A percentile compares a stretch with the other conserved stretches of the same genome.
These are phyloP conservation scores for Ilyonectria destructans DNA, from an alignment of 2,329 filamentous ascomycete species.

Conservation along the genomic window DNA sequence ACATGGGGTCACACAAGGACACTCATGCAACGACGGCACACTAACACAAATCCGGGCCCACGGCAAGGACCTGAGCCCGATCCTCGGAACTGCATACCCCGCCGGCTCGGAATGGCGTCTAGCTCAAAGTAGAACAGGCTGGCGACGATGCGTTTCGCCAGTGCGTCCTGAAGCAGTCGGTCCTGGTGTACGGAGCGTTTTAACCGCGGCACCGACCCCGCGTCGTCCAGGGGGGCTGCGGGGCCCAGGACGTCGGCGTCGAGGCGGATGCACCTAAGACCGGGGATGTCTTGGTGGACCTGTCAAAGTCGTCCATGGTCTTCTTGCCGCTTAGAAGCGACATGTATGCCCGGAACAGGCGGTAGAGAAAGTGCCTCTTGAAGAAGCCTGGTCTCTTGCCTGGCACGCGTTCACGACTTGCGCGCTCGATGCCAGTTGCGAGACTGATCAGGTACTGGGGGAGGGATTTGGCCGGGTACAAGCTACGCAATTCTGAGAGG, in stretches of 20 bases:
- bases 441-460: not conserved
- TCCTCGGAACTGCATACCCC: not conserved
- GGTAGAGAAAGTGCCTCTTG: not conserved
- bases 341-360: not conserved
- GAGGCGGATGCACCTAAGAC: not conserved
- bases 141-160: no score
- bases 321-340: not conserved
- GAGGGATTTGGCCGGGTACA: not conserved
- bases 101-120: not conserved
- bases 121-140: constrained; percentile 1
- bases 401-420: not conserved
- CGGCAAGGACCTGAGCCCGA: no score
- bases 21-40: no score
- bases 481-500: not conserved
- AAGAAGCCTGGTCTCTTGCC: not conserved
- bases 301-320: constrained; percentile 1
- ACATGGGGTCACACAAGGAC: no score
- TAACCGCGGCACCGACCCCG: not conserved
- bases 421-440: not conserved
- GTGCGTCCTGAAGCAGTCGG: no score
- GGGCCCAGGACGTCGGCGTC: not conserved
- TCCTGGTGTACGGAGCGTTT: no score
- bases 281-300: not conserved
- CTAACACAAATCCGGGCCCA: no score
- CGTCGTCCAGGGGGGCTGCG: not conserved